Evolutionary conservation across 805 yeast genomes (phyloP), one percentile per base, ranked within the genome.

Genomic region (Starmerella stellata): DNA sequence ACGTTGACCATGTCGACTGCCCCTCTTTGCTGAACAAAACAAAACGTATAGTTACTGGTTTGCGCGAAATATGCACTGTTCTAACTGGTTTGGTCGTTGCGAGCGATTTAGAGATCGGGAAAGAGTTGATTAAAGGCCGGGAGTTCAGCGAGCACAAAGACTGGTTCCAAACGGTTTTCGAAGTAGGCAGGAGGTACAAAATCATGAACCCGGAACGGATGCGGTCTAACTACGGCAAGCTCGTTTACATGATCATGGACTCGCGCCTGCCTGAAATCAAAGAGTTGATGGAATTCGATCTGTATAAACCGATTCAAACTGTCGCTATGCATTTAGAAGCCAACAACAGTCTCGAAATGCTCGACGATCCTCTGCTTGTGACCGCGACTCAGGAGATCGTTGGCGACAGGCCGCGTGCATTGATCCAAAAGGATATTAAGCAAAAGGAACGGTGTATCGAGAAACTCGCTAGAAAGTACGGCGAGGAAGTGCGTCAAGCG

Each of bases 201-300:
- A 74, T 79, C 49, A 75, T 78, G 83, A 78, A 78, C 51, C 92
- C 92, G 0, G 83, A 78, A 48, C 66, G 72, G 49, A 74, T 79
- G 79, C 66, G 83, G 44, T 79, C 75, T 50, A 74, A 74, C 4
- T 79, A 73, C 54, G 92, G 92, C 34, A 78, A 78, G 50, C 60
- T 79, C 41, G 75, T 79, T 59, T 78, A 78, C 55, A 79, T 78
- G 78, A 73, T 78, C 28, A 78, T 79, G 90, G 92, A 78, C 56
- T 78, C 90, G 2, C 61, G 79, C 35, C 57, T 76, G 21, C 78
- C 82, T 0, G 82, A 78, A 47, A 69, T 78, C 42, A 69, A 67
- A 46, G 71, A 68, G 14, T 73, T 72, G 37, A 68, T 78, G 75
- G 87, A 75, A 44, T 79, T 78, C 54, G 81, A 78, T 55, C 59